Conservation (phyloP, 768 basidiomycete genomes). For the Neoboletus subvelutipes region DNA sequence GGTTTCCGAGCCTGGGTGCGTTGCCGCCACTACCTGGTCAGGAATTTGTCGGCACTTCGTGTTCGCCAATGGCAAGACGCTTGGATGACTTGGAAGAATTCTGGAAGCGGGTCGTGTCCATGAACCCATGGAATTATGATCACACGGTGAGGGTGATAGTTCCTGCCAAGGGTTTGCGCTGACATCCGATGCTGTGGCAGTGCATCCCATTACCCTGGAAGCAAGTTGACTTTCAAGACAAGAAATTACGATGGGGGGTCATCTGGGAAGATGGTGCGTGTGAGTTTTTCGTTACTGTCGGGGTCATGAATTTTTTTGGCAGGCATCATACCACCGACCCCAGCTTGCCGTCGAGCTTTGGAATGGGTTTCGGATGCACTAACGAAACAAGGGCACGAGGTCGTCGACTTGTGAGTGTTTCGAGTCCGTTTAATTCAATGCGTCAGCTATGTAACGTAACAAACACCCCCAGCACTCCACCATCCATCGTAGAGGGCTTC, state of each 20-base stretch:
- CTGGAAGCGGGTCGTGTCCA: conserved; percentile 42
- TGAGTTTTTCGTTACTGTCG: neutral
- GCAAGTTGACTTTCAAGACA: conserved; percentile 31
- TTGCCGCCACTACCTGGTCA: conserved; percentile 36
- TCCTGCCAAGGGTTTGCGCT: neutral
- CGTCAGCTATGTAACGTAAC: neutral
- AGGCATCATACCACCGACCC: conserved; percentile 41
- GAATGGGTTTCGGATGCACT: conserved; percentile 35
- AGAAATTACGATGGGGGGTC: conserved; percentile 41
- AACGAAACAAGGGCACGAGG: conserved; percentile 37
- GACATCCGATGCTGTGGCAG: conserved; percentile 21
- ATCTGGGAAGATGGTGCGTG: conserved; percentile 43
- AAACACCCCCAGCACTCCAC: conserved; percentile 36
- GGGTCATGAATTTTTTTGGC: neutral
- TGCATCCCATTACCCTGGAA: conserved; percentile 46
- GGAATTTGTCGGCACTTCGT: conserved; percentile 37
- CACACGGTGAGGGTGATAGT: conserved; percentile 32
- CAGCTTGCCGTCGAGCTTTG: conserved; percentile 41
- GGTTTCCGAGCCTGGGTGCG: conserved; percentile 38
- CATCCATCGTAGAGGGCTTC: conserved; percentile 50
- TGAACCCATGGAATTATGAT: conserved; percentile 46
- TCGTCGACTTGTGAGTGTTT: conserved; percentile 38
- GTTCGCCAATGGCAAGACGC: conserved; percentile 42
- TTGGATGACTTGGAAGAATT: conserved; percentile 43
- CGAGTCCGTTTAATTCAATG: neutral